phyloP scores from a whole-genome alignment of 192 early-diverging fungal genomes.

The Rhizophagus prolifer region DNA sequence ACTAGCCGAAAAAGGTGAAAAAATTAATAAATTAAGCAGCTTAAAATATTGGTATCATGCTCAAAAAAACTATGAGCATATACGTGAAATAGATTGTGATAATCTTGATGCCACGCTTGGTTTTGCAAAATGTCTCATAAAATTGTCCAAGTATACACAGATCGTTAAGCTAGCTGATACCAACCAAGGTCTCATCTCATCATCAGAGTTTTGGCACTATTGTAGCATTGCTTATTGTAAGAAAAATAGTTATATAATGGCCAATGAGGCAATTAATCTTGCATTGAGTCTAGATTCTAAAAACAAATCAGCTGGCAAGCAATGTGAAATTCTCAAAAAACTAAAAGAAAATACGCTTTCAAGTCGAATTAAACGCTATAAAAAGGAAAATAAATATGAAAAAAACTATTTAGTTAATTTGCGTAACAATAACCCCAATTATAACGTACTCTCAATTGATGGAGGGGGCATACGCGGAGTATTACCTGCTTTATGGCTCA shows the following conservation, averaged over 20 bases:
- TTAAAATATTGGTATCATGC: neutral
- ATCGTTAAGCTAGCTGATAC: neutral
- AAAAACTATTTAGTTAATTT: neutral
- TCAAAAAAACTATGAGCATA: neutral
- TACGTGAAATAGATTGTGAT: neutral
- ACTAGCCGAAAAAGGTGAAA: neutral
- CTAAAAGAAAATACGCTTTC: neutral
- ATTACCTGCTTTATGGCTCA: slow-evolving; percentile 12
- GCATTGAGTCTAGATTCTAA: neutral
- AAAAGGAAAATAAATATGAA: neutral
- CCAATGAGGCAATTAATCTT: neutral
- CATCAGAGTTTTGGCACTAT: neutral
- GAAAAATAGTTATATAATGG: neutral
- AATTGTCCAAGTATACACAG: neutral
- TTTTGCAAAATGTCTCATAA: neutral
- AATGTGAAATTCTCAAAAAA: neutral
- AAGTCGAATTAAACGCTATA: neutral
- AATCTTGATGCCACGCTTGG: neutral
- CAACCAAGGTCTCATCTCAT: neutral
- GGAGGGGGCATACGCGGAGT: neutral
- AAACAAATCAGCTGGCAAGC: neutral
- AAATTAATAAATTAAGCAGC: neutral
- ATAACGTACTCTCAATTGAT: slow-evolving; percentile 2
- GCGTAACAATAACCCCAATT: neutral
- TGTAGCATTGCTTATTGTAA: neutral